Conservation (phyloP, 2,329 filamentous ascomycete genomes). For the Aspergillaceae sp. region DNA sequence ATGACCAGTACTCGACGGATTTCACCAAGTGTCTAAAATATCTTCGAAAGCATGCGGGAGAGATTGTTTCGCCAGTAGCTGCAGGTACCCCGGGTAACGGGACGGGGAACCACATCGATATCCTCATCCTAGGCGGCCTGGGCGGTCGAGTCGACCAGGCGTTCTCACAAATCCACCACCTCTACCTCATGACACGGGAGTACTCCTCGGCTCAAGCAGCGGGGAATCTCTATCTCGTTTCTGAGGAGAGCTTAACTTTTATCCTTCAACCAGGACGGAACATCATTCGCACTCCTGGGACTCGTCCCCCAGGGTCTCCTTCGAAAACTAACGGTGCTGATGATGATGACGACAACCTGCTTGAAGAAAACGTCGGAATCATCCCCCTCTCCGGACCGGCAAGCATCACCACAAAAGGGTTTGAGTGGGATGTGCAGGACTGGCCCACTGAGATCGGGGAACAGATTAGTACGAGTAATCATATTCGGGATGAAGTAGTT, state of each 20-base stretch:
- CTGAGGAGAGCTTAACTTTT: constrained; percentile 72
- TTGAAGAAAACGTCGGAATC: constrained; percentile 71
- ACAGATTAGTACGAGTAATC: constrained; percentile 71
- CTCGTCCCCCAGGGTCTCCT: constrained; percentile 11
- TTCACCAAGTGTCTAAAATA: constrained; percentile 72
- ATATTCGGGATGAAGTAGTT: constrained; percentile 54
- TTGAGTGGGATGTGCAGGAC: constrained; percentile 82
- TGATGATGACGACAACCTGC: background rate
- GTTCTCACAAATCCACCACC: constrained; percentile 77
- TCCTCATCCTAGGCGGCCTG: constrained; percentile 76
- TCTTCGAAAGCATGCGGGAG: constrained; percentile 36
- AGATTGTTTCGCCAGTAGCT: constrained; percentile 14
- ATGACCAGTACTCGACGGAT: constrained; percentile 83
- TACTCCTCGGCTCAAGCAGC: background rate
- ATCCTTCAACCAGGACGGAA: constrained; percentile 64
- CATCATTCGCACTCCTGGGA: constrained; percentile 53
- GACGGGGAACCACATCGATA: constrained; percentile 39
- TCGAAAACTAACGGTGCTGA: background rate
- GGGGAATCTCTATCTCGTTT: constrained; percentile 68
- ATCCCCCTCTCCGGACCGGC: constrained; percentile 73
- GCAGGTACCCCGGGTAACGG: background rate
- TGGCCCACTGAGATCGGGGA: constrained; percentile 73
- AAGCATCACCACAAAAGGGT: constrained; percentile 66
- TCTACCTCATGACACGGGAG: constrained; percentile 46
- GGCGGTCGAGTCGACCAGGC: constrained; percentile 90